A percentile compares a stretch with the other conserved stretches of the same genome.
These are phyloP conservation scores for Rostrohypoxylon terebratum DNA, from an alignment of 495 filamentous ascomycete species.

Conservation along the genomic window DNA sequence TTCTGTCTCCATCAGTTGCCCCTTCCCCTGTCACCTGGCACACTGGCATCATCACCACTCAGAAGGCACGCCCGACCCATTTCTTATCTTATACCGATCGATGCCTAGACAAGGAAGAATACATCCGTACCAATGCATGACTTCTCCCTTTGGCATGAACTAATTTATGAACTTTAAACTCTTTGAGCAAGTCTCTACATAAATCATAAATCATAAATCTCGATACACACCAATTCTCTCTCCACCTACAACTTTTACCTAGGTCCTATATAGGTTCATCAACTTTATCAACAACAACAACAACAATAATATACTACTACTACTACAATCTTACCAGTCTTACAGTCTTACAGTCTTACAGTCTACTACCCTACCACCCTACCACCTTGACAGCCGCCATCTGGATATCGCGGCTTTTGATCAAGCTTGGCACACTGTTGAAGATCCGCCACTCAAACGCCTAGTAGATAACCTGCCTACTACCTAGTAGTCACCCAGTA, in stretches of 20 bases:
- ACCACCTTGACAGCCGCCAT: slow-evolving; percentile 32
- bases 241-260: not conserved
- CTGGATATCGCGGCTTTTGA: slow-evolving; percentile 27
- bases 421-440: slow-evolving; percentile 39
- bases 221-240: not conserved
- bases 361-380: not conserved
- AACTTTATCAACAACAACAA: not conserved
- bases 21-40: not conserved
- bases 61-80: not conserved
- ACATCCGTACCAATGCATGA: not conserved
- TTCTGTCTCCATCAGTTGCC: not conserved
- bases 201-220: not conserved
- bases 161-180: not conserved
- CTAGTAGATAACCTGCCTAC: slow-evolving; percentile 6
- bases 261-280: not conserved
- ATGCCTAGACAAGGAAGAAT: not conserved
- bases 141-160: not conserved
- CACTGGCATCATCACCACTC: slow-evolving; percentile 8
- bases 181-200: not conserved
- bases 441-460: slow-evolving; percentile 36
- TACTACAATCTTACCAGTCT: not conserved
- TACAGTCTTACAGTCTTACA: no score
- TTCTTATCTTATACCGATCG: slow-evolving; percentile 17
- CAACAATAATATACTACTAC: no score
- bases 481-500: not conserved